A percentile compares a stretch with the other conserved stretches of the same genome.
These are phyloP conservation scores for Zea mays DNA, from an alignment of 176 grass and related monocot species.

Conservation along the genomic window Zm-B73-REFERENCE-NAM-5.0 NC_050098.1:208810501-208811000, in stretches of 20 bases:
- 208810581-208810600: slow-evolving; percentile 27
- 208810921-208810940: slow-evolving; percentile 59
- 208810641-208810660: slow-evolving; percentile 20
- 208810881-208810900: slow-evolving; percentile 36
- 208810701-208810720: slow-evolving; percentile 64
- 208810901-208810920: slow-evolving; percentile 45
- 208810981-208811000: slow-evolving; percentile 50
- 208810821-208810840: slow-evolving; percentile 74
- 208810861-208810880: slow-evolving; percentile 31
- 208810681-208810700: slow-evolving; percentile 52
- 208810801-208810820: slow-evolving; percentile 56
- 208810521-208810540: slow-evolving; percentile 20
- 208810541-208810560: slow-evolving; percentile 16
- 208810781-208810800: slow-evolving; percentile 82
- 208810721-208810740: slow-evolving; percentile 65
- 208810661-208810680: slow-evolving; percentile 51
- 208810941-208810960: slow-evolving; percentile 55
- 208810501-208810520: slow-evolving; percentile 7
- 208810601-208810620: slow-evolving; percentile 13
- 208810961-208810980: slow-evolving; percentile 59
- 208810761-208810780: slow-evolving; percentile 74
- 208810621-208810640: slow-evolving; percentile 4
- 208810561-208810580: not conserved
- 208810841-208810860: slow-evolving; percentile 56
- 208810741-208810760: slow-evolving; percentile 63